These are phyloP conservation scores for Albizia julibrissin DNA, from an alignment of 306 rosid species.

Conservation along the genomic window DNA sequence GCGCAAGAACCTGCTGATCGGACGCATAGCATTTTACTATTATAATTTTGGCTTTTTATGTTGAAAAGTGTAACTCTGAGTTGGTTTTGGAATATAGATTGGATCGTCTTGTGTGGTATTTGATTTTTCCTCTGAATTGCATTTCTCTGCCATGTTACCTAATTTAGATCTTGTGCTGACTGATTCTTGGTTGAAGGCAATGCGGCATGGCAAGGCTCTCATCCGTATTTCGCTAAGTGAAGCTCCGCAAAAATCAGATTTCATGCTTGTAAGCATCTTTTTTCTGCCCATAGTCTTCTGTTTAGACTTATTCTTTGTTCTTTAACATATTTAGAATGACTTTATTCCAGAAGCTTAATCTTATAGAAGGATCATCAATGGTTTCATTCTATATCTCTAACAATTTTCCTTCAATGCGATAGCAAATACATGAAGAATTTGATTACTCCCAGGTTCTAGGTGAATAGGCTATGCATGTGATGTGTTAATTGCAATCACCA, in stretches of 20 bases:
- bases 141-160: slow-evolving; percentile 32
- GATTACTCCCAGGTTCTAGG: slow-evolving; percentile 2
- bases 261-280: slow-evolving; percentile 63
- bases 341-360: neutral
- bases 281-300: slow-evolving; percentile 12
- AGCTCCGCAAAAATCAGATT: slow-evolving; percentile 73
- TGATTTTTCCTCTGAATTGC: slow-evolving; percentile 18
- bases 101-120: slow-evolving; percentile 6
- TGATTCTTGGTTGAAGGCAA: slow-evolving; percentile 62
- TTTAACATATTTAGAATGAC: neutral
- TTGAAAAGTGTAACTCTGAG: slow-evolving; percentile 13
- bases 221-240: slow-evolving; percentile 65
- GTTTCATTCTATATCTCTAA: neutral
- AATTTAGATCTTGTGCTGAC: slow-evolving; percentile 30
- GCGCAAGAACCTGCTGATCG: slow-evolving; percentile 13
- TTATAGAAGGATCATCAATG: neutral
- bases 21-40: slow-evolving; percentile 7
- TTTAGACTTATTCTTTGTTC: neutral
- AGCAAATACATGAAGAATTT: neutral
- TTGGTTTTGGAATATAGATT: slow-evolving; percentile 14
- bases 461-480: neutral
- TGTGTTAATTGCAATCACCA: neutral
- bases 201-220: slow-evolving; percentile 81
- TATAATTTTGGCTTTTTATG: neutral
- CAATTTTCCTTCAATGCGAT: neutral